phyloP scores from a whole-genome alignment of 1,284 basidiomycete species.

The Leccinum subrobustum region DNA sequence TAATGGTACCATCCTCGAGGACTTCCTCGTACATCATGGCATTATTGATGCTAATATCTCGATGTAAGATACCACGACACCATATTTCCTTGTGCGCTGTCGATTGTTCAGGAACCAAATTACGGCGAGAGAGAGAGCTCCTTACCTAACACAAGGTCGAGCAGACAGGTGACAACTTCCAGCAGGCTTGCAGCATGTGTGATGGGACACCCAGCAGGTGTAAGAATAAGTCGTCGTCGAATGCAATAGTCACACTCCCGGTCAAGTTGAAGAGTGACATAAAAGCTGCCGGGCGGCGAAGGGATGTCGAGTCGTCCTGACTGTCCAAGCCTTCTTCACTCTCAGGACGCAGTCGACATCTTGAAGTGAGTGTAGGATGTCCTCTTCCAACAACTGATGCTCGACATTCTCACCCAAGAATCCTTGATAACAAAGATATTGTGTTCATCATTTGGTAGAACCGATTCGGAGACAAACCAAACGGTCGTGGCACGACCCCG shows the following conservation, averaged over 20 bases:
- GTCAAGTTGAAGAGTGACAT: not conserved
- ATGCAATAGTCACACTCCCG: not conserved
- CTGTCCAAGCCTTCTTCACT: not conserved
- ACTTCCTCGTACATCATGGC: not conserved
- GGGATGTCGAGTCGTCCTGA: not conserved
- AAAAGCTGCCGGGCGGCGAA: not conserved
- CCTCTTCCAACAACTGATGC: not conserved
- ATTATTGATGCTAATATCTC: conserved; percentile 1
- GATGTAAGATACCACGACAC: not conserved
- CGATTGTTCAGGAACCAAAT: not conserved
- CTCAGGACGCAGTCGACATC: not conserved
- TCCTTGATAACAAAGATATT: not conserved
- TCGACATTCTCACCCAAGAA: not conserved
- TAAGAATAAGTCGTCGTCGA: not conserved
- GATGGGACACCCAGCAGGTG: not conserved
- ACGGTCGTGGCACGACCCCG: not conserved
- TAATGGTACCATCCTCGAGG: not conserved
- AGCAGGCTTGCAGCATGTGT: not conserved
- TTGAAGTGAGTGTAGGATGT: not conserved
- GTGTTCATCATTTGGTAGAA: not conserved
- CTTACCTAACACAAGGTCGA: not conserved
- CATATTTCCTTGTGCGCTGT: not conserved
- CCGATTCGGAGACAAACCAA: not conserved
- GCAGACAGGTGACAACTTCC: not conserved
- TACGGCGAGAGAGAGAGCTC: not conserved